These are phyloP conservation scores for Zygnema cylindricum DNA, from an alignment of 139 green algal genomes.

Conservation along the genomic window DNA sequence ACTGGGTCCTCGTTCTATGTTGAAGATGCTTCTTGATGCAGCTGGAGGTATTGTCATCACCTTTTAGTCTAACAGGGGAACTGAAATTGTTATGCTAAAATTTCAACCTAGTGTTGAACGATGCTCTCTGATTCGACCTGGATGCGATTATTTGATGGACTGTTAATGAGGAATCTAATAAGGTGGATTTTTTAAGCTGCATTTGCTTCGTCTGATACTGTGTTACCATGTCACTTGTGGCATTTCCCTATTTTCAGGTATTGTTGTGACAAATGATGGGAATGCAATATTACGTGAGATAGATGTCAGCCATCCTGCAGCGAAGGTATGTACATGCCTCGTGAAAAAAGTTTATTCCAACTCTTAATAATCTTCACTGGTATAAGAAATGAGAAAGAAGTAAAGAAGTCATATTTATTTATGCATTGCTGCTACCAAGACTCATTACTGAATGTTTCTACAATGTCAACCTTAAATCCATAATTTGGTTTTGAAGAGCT, in stretches of 20 bases:
- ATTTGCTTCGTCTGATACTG: background rate
- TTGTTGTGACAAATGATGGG: conserved; percentile 98
- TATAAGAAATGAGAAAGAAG: no score
- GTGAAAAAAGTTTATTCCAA: no score
- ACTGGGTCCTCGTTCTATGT: conserved; percentile 93
- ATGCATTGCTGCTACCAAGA: no score
- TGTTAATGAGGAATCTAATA: background rate
- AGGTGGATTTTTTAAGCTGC: background rate
- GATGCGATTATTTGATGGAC: background rate
- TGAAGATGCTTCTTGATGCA: conserved; percentile 99
- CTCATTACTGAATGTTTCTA: no score
- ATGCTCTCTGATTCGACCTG: background rate
- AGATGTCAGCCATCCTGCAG: conserved; percentile 94
- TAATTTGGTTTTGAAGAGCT: no score
- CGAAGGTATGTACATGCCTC: conserved; percentile 91
- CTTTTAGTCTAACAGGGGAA: background rate
- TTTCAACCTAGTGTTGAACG: background rate
- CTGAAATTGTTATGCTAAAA: background rate
- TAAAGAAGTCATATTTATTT: no score
- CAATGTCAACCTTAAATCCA: no score
- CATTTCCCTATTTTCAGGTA: no score
- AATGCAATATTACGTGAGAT: conserved; percentile 98
- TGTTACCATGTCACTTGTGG: no score
- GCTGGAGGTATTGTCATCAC: conserved; percentile 75
- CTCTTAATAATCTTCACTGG: no score